Evolutionary conservation across 2,329 filamentous ascomycete genomes (phyloP).

Genomic region (Penicillium sp.): DNA sequence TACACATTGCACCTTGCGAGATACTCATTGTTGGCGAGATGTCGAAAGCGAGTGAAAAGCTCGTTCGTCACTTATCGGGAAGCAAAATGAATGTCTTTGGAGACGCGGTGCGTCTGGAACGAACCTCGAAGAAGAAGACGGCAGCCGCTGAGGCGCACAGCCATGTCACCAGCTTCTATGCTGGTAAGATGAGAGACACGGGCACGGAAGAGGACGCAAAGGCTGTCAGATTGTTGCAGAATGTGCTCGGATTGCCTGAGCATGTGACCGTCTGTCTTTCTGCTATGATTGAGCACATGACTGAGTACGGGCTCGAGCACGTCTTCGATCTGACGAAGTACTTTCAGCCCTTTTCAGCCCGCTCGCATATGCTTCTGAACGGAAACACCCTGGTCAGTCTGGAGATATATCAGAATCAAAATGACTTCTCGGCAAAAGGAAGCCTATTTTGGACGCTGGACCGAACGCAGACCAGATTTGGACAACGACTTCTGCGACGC

Average conservation of each 20-base stretch:
- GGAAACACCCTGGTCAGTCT: conserved; percentile 90
- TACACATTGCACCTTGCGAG: conserved; percentile 94
- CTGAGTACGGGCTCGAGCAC: conserved; percentile 87
- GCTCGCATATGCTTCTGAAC: conserved; percentile 92
- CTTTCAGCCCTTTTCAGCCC: conserved; percentile 89
- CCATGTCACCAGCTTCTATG: conserved; percentile 89
- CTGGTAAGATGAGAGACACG: conserved; percentile 67
- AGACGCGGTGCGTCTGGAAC: conserved; percentile 80
- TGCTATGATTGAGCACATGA: conserved; percentile 89
- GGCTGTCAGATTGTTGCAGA: conserved; percentile 67
- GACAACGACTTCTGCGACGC: conserved; percentile 78
- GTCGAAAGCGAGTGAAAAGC: conserved; percentile 84
- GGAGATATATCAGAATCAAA: conserved; percentile 93
- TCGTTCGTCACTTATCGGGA: conserved; percentile 81
- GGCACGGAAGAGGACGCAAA: conserved; percentile 49
- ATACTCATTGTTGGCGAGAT: conserved; percentile 88
- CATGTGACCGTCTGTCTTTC: conserved; percentile 86
- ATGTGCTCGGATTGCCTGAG: conserved; percentile 77
- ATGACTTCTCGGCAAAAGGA: conserved; percentile 75
- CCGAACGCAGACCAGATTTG: conserved; percentile 84
- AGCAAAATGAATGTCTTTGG: conserved; percentile 89
- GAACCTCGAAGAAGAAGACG: conserved; percentile 67
- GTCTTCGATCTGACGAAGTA: conserved; percentile 96
- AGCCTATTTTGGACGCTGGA: conserved; percentile 95
- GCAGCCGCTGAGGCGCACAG: conserved; percentile 79